phyloP scores from a whole-genome alignment of 441 rosid species.

The Monsonia emarginata region DNA sequence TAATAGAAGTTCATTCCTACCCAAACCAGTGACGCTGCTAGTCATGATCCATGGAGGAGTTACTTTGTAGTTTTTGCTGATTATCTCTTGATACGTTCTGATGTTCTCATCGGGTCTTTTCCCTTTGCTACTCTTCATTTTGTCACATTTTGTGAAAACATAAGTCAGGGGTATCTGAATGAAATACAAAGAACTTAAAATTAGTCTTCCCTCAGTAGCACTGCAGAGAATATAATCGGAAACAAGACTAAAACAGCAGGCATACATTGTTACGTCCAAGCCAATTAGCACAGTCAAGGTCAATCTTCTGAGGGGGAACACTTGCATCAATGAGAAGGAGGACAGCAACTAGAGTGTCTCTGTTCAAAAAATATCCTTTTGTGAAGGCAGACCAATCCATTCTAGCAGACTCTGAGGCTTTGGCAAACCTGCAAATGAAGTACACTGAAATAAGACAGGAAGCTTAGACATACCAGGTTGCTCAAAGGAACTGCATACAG shows the following conservation, averaged over 20 bases:
- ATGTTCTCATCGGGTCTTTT: conserved; percentile 71
- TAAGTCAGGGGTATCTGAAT: conserved; percentile 69
- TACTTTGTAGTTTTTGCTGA: conserved; percentile 41
- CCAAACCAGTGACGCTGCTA: conserved; percentile 67
- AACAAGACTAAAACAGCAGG: neutral
- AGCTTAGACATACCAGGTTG: neutral
- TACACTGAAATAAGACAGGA: neutral
- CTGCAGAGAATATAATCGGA: neutral
- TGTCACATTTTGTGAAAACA: conserved; percentile 77
- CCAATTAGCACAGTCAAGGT: conserved; percentile 88
- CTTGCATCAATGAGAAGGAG: conserved; percentile 79
- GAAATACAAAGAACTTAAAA: neutral
- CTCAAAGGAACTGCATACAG: neutral
- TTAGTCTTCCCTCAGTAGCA: neutral
- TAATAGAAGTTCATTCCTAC: conserved; percentile 80
- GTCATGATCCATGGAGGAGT: conserved; percentile 92
- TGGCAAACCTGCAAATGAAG: conserved; percentile 50
- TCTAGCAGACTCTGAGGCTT: conserved; percentile 65
- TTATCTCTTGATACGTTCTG: conserved; percentile 51
- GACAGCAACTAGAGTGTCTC: conserved; percentile 57
- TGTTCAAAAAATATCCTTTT: conserved; percentile 74
- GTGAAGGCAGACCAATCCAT: conserved; percentile 87
- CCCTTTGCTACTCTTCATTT: conserved; percentile 60
- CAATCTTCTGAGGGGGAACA: conserved; percentile 85
- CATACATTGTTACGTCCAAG: conserved; percentile 71